Base-by-base conservation (phyloP, 2,329 filamentous ascomycete genomes). In the Didymella lethalis region DNA sequence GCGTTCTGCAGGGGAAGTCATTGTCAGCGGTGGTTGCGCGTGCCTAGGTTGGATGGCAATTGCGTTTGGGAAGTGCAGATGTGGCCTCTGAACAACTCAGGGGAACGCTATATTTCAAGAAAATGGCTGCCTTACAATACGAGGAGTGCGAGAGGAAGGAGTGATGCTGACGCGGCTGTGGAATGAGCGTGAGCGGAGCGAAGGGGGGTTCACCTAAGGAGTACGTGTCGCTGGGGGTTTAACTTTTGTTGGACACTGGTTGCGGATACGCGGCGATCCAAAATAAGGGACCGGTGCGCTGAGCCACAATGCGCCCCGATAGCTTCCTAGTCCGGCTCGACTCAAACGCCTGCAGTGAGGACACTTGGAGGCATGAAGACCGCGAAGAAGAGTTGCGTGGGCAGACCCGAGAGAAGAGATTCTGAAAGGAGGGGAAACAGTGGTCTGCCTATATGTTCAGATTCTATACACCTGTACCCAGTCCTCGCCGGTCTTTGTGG, bases 101-200 rank as follows among this genome's bases (percentile, higher is more conserved):
- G 57, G 23, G 25, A 49, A 50, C 23, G 47, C 29, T 18, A 31
- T 48, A 41, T 61, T 61, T 68, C 44, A 61, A 48, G 48, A 61
- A 64, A 66, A 62, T 59, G 62, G 70, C 55, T 64, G 71, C 66
- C 74, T 75, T 74, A 72, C 70, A 20, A 41, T 54, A 40, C 48
- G 46, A 54, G 44, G 52, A 32, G 48, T 40, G 25, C 51, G 48
- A 48, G 25, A 26, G 32, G 53, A 61, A 53, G 55, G 46, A 54
- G 41, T 44, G 59, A 36, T 32, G 55, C 47, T 72, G 65, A 72
- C 69, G 73, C 70, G 72, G 68, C 64, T 32, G 59, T 29, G 57
- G 48, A 51, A 54, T 62, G 62, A 57, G 43, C n/a, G 50, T 64
- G 59, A 41, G 62, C 43, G 59, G 50, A 54, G 40, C 34, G 54